Conservation (phyloP, 176 grass and related monocot genomes). For the Triticum aestivum region IWGSC_CS_RefSeq_v2.1 NC_057804.1:427231315-427231814, state of each 20-base stretch:
- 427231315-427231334: not conserved
- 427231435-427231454: constrained; percentile 48
- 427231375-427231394: not conserved
- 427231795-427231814: constrained; percentile 72
- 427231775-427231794: not conserved
- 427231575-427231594: constrained; percentile 73
- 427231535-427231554: not conserved
- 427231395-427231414: constrained; percentile 62
- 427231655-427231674: constrained; percentile 66
- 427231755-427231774: not conserved
- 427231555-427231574: constrained; percentile 34
- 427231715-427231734: constrained; percentile 15
- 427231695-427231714: constrained; percentile 43
- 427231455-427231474: constrained; percentile 76
- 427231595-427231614: constrained; percentile 77
- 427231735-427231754: not conserved
- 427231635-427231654: constrained; percentile 56
- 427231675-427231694: constrained; percentile 60
- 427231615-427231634: constrained; percentile 88
- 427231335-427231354: not conserved
- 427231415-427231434: constrained; percentile 79
- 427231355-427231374: not conserved
- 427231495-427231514: not conserved
- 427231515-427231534: not conserved
- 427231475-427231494: constrained; percentile 45